Percentiles rank a stretch among this genome's conserved stretches.
Evolutionary conservation across 768 basidiomycete genomes (phyloP).

Genomic region (Trametes elegans): DNA sequence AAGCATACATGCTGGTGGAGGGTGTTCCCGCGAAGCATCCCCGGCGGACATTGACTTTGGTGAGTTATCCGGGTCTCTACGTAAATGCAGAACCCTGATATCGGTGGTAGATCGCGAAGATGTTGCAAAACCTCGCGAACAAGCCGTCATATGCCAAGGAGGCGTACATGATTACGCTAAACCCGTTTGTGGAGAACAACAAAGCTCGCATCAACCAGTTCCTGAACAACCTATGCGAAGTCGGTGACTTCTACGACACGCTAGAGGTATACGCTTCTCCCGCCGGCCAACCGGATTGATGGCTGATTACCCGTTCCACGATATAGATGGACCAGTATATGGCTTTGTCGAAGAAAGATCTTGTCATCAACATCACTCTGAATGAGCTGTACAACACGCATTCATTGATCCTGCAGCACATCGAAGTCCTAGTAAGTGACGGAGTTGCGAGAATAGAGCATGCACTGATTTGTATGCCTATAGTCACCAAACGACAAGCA

Average conservation of each 20-base stretch:
- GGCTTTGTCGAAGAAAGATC: slow-evolving; percentile 98
- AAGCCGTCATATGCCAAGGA: slow-evolving; percentile 98
- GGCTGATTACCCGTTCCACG: not conserved
- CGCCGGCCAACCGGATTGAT: not conserved
- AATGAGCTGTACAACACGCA: slow-evolving; percentile 99
- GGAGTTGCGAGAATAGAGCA: too few relatives aligned
- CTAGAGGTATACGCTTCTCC: slow-evolving; percentile 70
- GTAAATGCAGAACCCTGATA: not conserved
- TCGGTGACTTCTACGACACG: slow-evolving; percentile 98
- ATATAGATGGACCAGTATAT: slow-evolving; percentile 99
- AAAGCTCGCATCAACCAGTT: slow-evolving; percentile 97
- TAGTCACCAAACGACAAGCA: slow-evolving; percentile 98
- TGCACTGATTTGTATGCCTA: slow-evolving; percentile 1
- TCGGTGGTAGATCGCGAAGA: slow-evolving; percentile 85
- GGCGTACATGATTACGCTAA: slow-evolving; percentile 96
- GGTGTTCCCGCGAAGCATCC: slow-evolving; percentile 98
- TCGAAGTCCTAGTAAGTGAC: slow-evolving; percentile 81
- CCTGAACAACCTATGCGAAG: slow-evolving; percentile 94
- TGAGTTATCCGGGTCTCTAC: slow-evolving; percentile 26
- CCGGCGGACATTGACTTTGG: slow-evolving; percentile 90
- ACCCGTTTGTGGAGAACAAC: slow-evolving; percentile 98
- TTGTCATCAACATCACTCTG: slow-evolving; percentile 96
- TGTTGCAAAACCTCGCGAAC: slow-evolving; percentile 99
- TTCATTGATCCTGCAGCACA: slow-evolving; percentile 90
- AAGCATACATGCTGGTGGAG: slow-evolving; percentile 99